Base-by-base conservation (phyloP, 2,329 filamentous ascomycete species). In the Arachnomyces sp. region DNA sequence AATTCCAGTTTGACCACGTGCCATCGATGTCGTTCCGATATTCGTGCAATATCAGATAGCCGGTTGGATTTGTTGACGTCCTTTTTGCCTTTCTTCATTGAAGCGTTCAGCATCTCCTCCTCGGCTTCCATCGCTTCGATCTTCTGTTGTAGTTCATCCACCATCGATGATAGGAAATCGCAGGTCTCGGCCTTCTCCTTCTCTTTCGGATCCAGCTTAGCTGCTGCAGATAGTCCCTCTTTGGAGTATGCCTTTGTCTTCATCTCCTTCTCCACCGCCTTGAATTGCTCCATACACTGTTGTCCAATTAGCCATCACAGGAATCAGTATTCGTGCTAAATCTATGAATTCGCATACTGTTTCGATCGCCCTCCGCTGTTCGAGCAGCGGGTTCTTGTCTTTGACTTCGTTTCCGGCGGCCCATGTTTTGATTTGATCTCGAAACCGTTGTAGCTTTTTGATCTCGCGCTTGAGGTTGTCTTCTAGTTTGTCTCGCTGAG, bases 251-350 rank as follows among this genome's bases (percentile, higher is more conserved):
- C 92, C 66, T 98, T 98, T 42, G 92, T 98, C 74, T 98, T 98
- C 92, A 98, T 96, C 58, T 94, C 92, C 73, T 98, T 98, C 67
- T 98, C 92, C 39, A 98, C 92, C n/a, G 89, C 90, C 71, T 98
- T 98, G 77, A 98, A 98, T 57, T 87, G 88, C 69, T 98, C 92
- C 92, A 98, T 98, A 68, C 63, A 67, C 61, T 68, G 49, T 38
- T 36, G 38, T 55, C 39, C 40, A 37, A 38, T 31, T 37, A 39
- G 43, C 37, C 37, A 53, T 43, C 41, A 17, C 17, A 43, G 48
- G 29, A 16, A 37, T 31, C 34, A 43, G 28, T 25, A 25, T 25
- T 34, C 38, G 38, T 43, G 42, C 43, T 4, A 38, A n/a, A 38
- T 29, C 12, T 32, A 52, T 50, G 40, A 38, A 36, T 42, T 40